Conservation (phyloP, 345 rosid genomes). For the Orychophragmus violaceus region DNA sequence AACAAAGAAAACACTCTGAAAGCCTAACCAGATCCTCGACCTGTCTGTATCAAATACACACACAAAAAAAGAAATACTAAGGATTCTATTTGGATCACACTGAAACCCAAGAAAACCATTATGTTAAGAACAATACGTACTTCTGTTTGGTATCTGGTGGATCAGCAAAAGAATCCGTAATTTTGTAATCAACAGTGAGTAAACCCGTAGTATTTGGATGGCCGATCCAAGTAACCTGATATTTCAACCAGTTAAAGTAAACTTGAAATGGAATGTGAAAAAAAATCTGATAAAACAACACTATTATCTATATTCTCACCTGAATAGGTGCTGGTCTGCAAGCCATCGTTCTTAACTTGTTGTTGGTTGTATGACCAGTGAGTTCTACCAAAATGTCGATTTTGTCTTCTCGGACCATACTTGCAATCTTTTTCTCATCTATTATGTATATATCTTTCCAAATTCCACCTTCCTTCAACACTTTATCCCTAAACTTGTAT, state of each 20-base stretch:
- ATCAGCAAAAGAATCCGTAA: constrained; percentile 88
- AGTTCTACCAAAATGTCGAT: constrained; percentile 96
- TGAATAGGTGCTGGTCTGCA: constrained; percentile 96
- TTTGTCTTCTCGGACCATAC: too few relatives aligned
- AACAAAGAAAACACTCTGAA: constrained; percentile 92
- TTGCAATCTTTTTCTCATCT: too few relatives aligned
- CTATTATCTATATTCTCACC: constrained; percentile 37
- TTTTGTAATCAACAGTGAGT: constrained; percentile 90
- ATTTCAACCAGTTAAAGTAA: background rate
- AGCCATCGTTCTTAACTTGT: constrained; percentile 95
- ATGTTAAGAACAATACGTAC: constrained; percentile 35
- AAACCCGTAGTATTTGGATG: too few relatives aligned
- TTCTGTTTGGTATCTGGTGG: constrained; percentile 74
- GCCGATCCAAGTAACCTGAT: too few relatives aligned
- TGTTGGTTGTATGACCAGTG: constrained; percentile 98
- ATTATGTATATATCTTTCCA: too few relatives aligned
- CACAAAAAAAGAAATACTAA: background rate
- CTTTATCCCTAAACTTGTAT: constrained; percentile 75
- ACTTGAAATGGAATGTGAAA: background rate
- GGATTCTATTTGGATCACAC: background rate
- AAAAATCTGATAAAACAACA: background rate
- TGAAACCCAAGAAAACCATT: background rate
- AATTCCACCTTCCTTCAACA: too few relatives aligned
- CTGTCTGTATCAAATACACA: constrained; percentile 46
- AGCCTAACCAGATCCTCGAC: constrained; percentile 86